phyloP scores from a whole-genome alignment of 768 basidiomycete genomes.

The Tylopilus cervinicoccineus region DNA sequence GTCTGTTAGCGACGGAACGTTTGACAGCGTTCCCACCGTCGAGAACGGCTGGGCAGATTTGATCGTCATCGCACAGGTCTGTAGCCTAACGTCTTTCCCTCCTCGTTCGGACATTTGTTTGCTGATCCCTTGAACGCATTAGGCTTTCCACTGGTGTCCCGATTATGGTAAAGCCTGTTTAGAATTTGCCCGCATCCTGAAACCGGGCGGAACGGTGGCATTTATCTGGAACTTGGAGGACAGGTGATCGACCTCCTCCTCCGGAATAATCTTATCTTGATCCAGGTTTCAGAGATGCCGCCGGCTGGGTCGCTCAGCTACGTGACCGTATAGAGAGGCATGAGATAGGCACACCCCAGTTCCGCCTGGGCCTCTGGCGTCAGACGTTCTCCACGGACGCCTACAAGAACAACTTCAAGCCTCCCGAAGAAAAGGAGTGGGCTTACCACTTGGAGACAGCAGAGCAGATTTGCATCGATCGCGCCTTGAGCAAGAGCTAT shows the following conservation, averaged over 20 bases:
- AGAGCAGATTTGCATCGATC: constrained; percentile 53
- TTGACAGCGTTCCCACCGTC: constrained; percentile 54
- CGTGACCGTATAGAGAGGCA: constrained; percentile 66
- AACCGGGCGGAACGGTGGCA: constrained; percentile 64
- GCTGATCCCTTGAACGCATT: constrained; percentile 10
- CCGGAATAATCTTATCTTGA: not conserved
- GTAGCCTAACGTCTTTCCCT: constrained; percentile 4
- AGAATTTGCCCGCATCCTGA: constrained; percentile 80
- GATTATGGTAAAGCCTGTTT: constrained; percentile 65
- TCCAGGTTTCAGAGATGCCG: constrained; percentile 41
- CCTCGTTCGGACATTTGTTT: not conserved
- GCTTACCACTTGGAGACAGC: constrained; percentile 49
- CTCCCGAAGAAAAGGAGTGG: constrained; percentile 56
- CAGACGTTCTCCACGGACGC: constrained; percentile 57
- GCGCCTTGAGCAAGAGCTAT: constrained; percentile 84
- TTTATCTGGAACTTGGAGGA: constrained; percentile 94
- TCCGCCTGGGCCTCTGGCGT: constrained; percentile 73
- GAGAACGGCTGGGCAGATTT: constrained; percentile 71
- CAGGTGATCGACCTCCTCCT: constrained; percentile 36
- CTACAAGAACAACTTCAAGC: constrained; percentile 58
- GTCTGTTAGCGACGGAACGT: constrained; percentile 59
- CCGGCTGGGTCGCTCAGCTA: constrained; percentile 71
- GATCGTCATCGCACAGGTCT: constrained; percentile 72
- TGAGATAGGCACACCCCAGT: constrained; percentile 78
- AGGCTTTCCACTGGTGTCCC: constrained; percentile 96